Evolutionary conservation across 129 eudicot species (phyloP), one percentile per base, ranked within the genome.

Genomic region (Pittosporum tobira): DNA sequence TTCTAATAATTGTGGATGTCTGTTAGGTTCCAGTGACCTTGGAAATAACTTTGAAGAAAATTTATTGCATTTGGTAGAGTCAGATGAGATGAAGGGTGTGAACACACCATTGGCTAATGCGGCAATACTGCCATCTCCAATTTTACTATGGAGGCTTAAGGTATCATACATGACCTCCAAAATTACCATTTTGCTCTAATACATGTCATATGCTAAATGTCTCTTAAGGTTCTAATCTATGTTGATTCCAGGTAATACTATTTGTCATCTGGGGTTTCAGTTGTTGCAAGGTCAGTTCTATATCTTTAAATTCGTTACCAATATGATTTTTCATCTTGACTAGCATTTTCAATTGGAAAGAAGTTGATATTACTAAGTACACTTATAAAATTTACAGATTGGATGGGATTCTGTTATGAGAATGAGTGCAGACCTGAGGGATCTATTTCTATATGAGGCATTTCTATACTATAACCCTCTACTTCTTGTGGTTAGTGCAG

Each of bases 321-420:
- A 15, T 53, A 20, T 25, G n/a, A 37, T 16, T 26, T 58, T 22
- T 22, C 49, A 20, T 63, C 67, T 48, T 34, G 47, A 2, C 29
- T 65, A 22, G 19, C 43, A 5, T 61, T 66, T 51, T 34, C 40
- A 34, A 34, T 34, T 34, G 13, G 40, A 6, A 28, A 28, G 38
- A 54, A 25, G 37, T 1, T 18, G 44, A 13, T 31, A 30, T 20
- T 54, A 34, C 29, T 30, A 3, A 9, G 20, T 51, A 53, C 24
- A 51, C 21, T 64, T 30, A 51, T 66, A 2, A 67, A 49, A 54
- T 63, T 59, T 54, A 63, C 80, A 93, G 99, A 77, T 93, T 37
- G 87, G 91, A 70, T 93, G 96, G 99, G 91, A 84, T 75, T 84
- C 99, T 72, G 99, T 93, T 59, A 93, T 93, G 99, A 79, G 94